Evolutionary conservation across 2,329 filamentous ascomycete genomes (phyloP).

Genomic region (Fusarium caatingaense): DNA sequence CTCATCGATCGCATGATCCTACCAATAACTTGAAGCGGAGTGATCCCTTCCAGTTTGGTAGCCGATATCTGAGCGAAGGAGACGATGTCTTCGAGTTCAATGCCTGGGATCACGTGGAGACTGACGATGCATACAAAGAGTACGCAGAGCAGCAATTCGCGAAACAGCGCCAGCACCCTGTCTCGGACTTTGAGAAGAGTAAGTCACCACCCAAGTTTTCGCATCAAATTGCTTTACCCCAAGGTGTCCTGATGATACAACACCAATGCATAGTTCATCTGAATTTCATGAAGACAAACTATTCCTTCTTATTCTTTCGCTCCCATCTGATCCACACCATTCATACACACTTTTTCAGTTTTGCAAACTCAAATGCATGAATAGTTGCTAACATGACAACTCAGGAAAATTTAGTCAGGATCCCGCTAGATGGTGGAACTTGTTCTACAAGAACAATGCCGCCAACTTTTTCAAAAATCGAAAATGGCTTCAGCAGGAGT

Average conservation of each 20-base stretch:
- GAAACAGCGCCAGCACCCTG: slow-evolving; percentile 85
- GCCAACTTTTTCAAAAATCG: slow-evolving; percentile 99
- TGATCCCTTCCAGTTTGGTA: slow-evolving; percentile 96
- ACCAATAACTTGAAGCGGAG: slow-evolving; percentile 82
- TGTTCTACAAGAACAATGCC: slow-evolving; percentile 98
- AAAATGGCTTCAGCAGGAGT: slow-evolving; percentile 97
- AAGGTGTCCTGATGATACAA: slow-evolving; percentile 67
- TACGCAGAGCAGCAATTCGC: slow-evolving; percentile 87
- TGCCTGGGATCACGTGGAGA: slow-evolving; percentile 98
- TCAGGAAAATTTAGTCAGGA: slow-evolving; percentile 85
- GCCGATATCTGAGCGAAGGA: slow-evolving; percentile 81
- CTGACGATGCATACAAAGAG: slow-evolving; percentile 86
- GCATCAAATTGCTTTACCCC: slow-evolving; percentile 12
- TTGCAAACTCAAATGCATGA: slow-evolving; percentile 17
- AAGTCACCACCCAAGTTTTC: slow-evolving; percentile 51
- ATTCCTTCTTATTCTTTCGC: slow-evolving; percentile 73
- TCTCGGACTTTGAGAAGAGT: slow-evolving; percentile 93
- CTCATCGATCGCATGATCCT: slow-evolving; percentile 78
- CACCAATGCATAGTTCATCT: slow-evolving; percentile 77
- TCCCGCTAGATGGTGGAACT: slow-evolving; percentile 97
- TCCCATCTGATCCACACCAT: slow-evolving; percentile 71
- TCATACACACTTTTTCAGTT: slow-evolving; percentile 29
- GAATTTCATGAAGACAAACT: slow-evolving; percentile 72
- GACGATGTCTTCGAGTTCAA: slow-evolving; percentile 98
- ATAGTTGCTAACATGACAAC: slow-evolving; percentile 54